phyloP scores from a whole-genome alignment of 106 monocot genomes.

The Apostasia ramifera region DNA sequence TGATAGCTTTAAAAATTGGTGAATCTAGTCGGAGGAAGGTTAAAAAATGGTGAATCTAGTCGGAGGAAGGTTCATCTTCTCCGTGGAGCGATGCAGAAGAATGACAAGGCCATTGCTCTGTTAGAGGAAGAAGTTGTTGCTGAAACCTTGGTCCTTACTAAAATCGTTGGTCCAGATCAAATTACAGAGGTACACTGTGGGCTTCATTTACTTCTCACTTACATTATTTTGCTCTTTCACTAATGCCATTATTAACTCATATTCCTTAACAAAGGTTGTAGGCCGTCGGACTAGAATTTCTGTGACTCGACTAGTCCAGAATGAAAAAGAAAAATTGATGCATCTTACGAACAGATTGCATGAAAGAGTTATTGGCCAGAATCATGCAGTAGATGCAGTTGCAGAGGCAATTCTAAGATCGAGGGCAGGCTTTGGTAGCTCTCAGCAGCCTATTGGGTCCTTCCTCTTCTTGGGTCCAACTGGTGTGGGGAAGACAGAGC shows the following conservation, averaged over 20 bases:
- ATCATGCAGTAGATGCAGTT: slow-evolving; percentile 76
- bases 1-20: slow-evolving; percentile 36
- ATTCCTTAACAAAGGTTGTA: slow-evolving; percentile 40
- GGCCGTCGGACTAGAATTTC: slow-evolving; percentile 89
- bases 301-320: slow-evolving; percentile 87
- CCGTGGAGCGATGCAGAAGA: slow-evolving; percentile 75
- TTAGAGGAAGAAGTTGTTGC: slow-evolving; percentile 57
- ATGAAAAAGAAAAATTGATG: slow-evolving; percentile 82
- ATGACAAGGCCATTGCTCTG: slow-evolving; percentile 62
- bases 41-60: slow-evolving; percentile 48
- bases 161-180: slow-evolving; percentile 81
- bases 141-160: slow-evolving; percentile 79
- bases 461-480: slow-evolving; percentile 88
- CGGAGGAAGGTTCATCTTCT: slow-evolving; percentile 62
- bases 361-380: slow-evolving; percentile 78
- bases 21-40: slow-evolving; percentile 59
- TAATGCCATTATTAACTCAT: too few species aligned
- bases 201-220: too few species aligned
- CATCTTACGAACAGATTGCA: slow-evolving; percentile 69
- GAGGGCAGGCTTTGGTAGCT: slow-evolving; percentile 75
- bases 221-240: too few species aligned
- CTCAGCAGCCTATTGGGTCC: slow-evolving; percentile 90
- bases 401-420: slow-evolving; percentile 91
- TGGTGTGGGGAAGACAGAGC: slow-evolving; percentile 93
- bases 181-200: slow-evolving; percentile 65